Conservation (phyloP, 225 moss, liverwort and hornwort species). For the Physcomitrellopsis africana region DNA sequence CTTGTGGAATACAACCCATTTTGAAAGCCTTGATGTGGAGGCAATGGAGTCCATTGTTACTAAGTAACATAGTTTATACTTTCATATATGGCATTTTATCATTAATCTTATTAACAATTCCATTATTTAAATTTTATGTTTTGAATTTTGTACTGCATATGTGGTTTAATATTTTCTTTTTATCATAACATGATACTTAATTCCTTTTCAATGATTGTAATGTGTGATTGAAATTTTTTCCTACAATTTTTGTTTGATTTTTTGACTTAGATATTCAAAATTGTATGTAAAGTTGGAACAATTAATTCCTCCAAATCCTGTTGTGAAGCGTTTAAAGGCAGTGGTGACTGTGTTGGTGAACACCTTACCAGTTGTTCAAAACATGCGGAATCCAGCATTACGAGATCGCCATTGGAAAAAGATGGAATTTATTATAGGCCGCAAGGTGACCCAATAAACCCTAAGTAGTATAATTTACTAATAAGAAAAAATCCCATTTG, state of each 20-base stretch:
- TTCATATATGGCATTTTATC: too few relatives aligned
- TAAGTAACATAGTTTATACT: slow-evolving; percentile 43
- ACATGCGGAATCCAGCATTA: slow-evolving; percentile 75
- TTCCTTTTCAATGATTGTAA: too few relatives aligned
- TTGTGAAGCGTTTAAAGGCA: slow-evolving; percentile 67
- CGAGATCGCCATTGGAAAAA: slow-evolving; percentile 96
- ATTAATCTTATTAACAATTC: too few relatives aligned
- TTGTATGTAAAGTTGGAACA: slow-evolving; percentile 72
- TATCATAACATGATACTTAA: too few relatives aligned
- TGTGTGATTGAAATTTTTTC: too few relatives aligned
- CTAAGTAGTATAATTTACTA: too few relatives aligned
- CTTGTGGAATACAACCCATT: slow-evolving; percentile 81
- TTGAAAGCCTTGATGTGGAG: slow-evolving; percentile 79
- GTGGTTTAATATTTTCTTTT: too few relatives aligned
- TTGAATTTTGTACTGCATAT: too few relatives aligned
- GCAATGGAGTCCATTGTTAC: slow-evolving; percentile 76
- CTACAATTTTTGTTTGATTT: too few relatives aligned
- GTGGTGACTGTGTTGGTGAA: slow-evolving; percentile 59
- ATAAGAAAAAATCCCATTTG: too few relatives aligned
- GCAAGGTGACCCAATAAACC: slow-evolving; percentile 30
- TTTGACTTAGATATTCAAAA: slow-evolving; percentile 69
- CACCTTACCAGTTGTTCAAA: slow-evolving; percentile 82
- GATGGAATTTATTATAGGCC: slow-evolving; percentile 77
- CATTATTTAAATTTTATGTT: too few relatives aligned
- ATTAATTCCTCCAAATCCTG: slow-evolving; percentile 63